A percentile compares a stretch with the other conserved stretches of the same genome.
Evolutionary conservation across 176 grass and related monocot species (phyloP).

Genomic region (Tillandsia leiboldiana): DNA sequence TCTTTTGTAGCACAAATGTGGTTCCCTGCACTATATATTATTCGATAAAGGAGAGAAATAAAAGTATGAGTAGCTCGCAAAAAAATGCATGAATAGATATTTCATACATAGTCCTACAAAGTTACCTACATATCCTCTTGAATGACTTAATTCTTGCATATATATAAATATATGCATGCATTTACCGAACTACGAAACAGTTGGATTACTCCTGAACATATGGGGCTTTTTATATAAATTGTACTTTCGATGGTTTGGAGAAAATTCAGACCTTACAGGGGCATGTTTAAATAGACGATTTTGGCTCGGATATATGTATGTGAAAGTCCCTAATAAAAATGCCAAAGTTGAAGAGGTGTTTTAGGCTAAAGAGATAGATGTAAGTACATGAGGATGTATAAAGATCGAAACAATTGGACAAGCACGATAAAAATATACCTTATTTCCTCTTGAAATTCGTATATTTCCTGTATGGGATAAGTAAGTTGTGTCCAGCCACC

Average conservation of each 20-base stretch:
- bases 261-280: too few species aligned
- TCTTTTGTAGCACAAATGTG: slow-evolving; percentile 92
- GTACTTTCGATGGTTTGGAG: too few species aligned
- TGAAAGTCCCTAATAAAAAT: too few species aligned
- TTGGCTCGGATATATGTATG: too few species aligned
- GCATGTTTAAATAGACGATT: too few species aligned
- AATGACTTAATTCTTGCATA: too few species aligned
- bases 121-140: too few species aligned
- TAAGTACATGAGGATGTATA: not conserved
- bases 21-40: slow-evolving; percentile 93
- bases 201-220: too few species aligned
- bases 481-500: slow-evolving; percentile 96
- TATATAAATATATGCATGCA: too few species aligned
- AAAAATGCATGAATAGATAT: not conserved
- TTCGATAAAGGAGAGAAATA: slow-evolving; percentile 36
- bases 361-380: not conserved
- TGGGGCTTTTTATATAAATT: too few species aligned
- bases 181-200: too few species aligned
- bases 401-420: not conserved
- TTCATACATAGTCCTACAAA: too few species aligned
- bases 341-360: not conserved
- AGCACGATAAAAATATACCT: slow-evolving; percentile 39
- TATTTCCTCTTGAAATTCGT: slow-evolving; percentile 94
- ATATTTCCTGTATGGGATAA: slow-evolving; percentile 68
- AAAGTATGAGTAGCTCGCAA: slow-evolving; percentile 2